Conservation (phyloP, 2,329 filamentous ascomycete genomes). For the Nemania sp. region DNA sequence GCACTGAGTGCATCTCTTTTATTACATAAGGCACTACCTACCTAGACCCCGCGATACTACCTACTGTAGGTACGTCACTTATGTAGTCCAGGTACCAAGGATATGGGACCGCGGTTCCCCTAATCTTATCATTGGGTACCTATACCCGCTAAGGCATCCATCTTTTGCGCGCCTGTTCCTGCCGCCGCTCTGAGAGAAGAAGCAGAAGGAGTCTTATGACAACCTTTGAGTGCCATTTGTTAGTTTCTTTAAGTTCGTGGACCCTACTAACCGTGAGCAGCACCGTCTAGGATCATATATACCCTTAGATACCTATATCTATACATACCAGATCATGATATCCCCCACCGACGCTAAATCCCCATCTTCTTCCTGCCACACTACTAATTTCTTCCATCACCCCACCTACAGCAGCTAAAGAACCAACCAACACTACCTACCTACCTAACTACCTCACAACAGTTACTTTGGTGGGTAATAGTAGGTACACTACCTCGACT, state of each 20-base stretch:
- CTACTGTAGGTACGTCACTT: too few species aligned
- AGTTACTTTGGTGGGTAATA: neutral
- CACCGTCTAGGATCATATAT: neutral
- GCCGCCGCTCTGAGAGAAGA: neutral
- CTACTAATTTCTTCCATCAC: slow-evolving; percentile 1
- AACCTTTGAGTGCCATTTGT: neutral
- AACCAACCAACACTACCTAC: too few species aligned
- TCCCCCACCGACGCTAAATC: neutral
- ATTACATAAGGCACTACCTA: too few species aligned
- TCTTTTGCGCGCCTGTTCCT: neutral
- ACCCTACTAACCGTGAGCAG: neutral
- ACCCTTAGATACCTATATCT: too few species aligned
- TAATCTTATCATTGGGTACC: too few species aligned
- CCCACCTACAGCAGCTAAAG: neutral
- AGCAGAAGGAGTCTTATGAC: neutral
- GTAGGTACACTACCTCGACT: neutral
- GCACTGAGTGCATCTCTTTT: too few species aligned
- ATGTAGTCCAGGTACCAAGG: too few species aligned
- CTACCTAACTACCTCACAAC: too few species aligned
- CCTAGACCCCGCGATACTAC: too few species aligned
- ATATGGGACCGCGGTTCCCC: too few species aligned
- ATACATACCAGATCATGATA: neutral
- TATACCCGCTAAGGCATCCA: neutral
- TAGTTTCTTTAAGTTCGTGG: neutral
- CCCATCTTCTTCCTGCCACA: neutral